Evolutionary conservation across 2,329 filamentous ascomycete genomes (phyloP), one percentile per base, ranked within the genome.

Genomic region (Neonectria faginata): DNA sequence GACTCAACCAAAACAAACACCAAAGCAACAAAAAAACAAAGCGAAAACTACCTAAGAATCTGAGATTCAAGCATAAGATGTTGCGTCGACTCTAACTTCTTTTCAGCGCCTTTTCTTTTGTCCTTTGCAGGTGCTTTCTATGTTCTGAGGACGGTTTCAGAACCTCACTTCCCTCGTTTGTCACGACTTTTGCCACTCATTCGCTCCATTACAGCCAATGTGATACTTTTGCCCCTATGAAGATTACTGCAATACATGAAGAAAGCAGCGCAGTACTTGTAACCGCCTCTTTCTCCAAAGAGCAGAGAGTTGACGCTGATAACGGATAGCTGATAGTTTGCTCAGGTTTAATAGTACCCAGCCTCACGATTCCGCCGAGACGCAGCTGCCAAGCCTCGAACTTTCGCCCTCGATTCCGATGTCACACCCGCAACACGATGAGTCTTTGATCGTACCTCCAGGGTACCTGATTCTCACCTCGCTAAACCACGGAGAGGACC

Each of bases 401-500:
- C 7, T 7, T 16, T 16, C 8, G 3, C 12, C 5, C 16, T 8
- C 27, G 8, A n/a, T 16, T 10, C 14, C 8, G 10, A 51, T 51
- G 48, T n/a, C 18, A 12, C 10, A 14, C 2, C 3, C 3, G 29
- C 16, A 3, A n/a, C 8, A n/a, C 25, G 27, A 20, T n/a, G 8
- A n/a, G 12, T n/a, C 20, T 11, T 41, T 39, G 11, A 6, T 16
- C 2, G 57, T 66, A 0, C 72, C 69, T 0, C 53, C 60, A 1
- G 69, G 53, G 8, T 74, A 74, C 29, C 54, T 57, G 1, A 57
- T 65, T 1, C 3, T 53, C 9, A 14, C 54, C 1, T 70, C 66
- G 0, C 70, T 70, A 0, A 73, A 69, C 41, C 33, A 25, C 41
- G 0, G 14, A 14, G 72, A 74, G 11, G 57, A 48, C 3, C 25